Evolutionary conservation across 257 asterid species (phyloP).

Genomic region (Striga asiatica): DNA sequence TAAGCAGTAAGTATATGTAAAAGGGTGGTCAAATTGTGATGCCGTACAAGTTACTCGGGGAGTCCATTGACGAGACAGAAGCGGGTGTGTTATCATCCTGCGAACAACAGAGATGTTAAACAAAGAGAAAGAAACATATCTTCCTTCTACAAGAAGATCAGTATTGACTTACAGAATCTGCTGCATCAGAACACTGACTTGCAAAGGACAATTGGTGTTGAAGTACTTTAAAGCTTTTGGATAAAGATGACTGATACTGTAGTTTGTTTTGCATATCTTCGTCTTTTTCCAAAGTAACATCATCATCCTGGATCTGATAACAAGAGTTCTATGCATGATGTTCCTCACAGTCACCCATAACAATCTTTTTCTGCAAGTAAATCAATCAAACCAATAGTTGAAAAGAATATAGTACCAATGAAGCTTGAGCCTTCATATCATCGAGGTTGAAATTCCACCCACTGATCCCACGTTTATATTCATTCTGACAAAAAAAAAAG

Average conservation of each 20-base stretch:
- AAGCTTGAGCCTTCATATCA: constrained; percentile 79
- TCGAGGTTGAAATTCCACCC: constrained; percentile 72
- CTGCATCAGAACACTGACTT: constrained; percentile 60
- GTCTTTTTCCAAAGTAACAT: constrained; percentile 45
- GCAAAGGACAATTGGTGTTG: constrained; percentile 59
- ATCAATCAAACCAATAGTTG: constrained; percentile 3
- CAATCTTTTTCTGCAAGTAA: background rate
- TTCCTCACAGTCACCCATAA: background rate
- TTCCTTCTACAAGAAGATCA: constrained; percentile 1
- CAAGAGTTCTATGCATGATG: constrained; percentile 9
- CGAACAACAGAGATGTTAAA: constrained; percentile 20
- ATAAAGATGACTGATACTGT: constrained; percentile 32
- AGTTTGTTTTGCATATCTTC: constrained; percentile 43
- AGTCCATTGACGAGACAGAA: constrained; percentile 36
- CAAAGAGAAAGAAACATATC: constrained; percentile 1
- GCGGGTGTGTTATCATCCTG: constrained; percentile 67
- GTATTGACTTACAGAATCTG: constrained; percentile 46
- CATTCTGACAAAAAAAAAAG: constrained; percentile 35
- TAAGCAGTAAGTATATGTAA: constrained; percentile 8
- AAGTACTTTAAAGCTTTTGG: constrained; percentile 31
- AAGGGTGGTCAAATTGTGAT: constrained; percentile 12
- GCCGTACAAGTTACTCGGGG: constrained; percentile 43
- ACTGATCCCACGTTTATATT: constrained; percentile 79
- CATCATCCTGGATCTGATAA: constrained; percentile 75
- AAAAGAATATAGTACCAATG: constrained; percentile 41